phyloP scores from a whole-genome alignment of 2,329 filamentous ascomycete species.

The Pyricularia grisea region DNA sequence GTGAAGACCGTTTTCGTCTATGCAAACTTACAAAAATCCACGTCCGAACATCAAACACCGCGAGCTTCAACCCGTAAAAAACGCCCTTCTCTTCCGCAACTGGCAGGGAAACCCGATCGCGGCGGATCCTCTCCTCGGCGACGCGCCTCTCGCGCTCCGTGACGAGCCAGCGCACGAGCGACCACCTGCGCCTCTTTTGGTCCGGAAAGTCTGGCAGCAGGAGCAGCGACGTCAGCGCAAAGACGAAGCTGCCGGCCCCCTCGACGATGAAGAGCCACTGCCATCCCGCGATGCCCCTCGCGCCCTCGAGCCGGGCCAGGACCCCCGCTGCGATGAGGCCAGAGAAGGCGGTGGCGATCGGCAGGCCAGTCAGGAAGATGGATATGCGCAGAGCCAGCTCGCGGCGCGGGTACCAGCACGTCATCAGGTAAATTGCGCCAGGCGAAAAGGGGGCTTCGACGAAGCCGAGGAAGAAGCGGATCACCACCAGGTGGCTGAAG shows the following conservation, averaged over 20 bases:
- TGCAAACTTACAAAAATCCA: constrained; percentile 14
- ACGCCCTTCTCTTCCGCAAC: neutral
- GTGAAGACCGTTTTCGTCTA: neutral
- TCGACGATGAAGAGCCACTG: constrained; percentile 42
- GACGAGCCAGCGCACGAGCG: neutral
- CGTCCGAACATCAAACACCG: constrained; percentile 14
- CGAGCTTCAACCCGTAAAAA: constrained; percentile 13
- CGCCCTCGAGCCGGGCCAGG: constrained; percentile 35
- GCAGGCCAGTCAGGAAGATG: constrained; percentile 24
- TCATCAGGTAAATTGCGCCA: constrained; percentile 30
- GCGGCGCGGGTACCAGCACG: constrained; percentile 28
- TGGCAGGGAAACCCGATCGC: neutral
- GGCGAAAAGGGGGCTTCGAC: constrained; percentile 25
- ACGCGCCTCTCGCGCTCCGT: neutral
- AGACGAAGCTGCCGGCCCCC: constrained; percentile 30
- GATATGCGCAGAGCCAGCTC: constrained; percentile 27
- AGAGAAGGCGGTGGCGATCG: constrained; percentile 35
- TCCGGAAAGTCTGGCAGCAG: constrained; percentile 2
- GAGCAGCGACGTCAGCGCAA: constrained; percentile 6
- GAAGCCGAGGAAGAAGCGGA: constrained; percentile 25
- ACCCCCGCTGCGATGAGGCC: constrained; percentile 36
- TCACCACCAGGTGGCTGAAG: constrained; percentile 22
- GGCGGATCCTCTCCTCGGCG: neutral
- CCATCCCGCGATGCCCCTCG: constrained; percentile 39
- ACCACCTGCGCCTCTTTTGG: neutral